Base-by-base conservation (phyloP, 208 protist genomes). In the Crithidia acanthocephali region DNA sequence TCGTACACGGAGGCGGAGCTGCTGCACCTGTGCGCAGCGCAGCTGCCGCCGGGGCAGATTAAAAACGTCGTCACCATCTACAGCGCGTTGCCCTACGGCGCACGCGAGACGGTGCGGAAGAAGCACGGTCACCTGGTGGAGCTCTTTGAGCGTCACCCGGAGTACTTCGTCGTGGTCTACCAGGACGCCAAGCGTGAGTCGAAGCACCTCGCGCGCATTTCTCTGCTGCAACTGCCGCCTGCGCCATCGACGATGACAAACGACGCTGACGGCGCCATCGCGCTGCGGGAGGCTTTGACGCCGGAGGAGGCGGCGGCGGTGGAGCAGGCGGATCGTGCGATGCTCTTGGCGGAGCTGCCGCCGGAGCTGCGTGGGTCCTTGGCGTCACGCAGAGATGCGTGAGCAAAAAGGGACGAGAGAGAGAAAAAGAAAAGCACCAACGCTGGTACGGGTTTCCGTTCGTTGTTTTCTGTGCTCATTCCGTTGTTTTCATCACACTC, bases 1-100 rank as follows among this genome's bases (percentile, higher is more conserved):
- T 32, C 28, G 42, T 92, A 88, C 79, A 79, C 74, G 1, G 76
- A 85, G 15, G 68, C 78, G 50, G 84, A 92, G 52, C 42, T 90
- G 6, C 51, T 89, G 7, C 74, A 77, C 48, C 56, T 91, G 25
- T 61, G 80, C 23, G 81, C 86, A 0, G 61, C 70, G 33, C 74
- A 87, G 40, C 55, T 91, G 22, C 65, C 52, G 20, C 66, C 67
- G 1, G 76, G 63, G n/a, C 56, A 70, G 52, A 52, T 68, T 2
- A 74, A 75, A 35, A 32, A 9, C 16, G 30, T 56, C 6, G 3
- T n/a, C 7, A 68, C 79, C 33, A 25, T 90, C 47, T 80, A 79
- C 61, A 55, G 76, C 11, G 18, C 62, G 0, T 79, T 90, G n/a
- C 80, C 82, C 6, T 79, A 80, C 44, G 70, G 64, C 10, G 82